Evolutionary conservation across 2,329 filamentous ascomycete genomes (phyloP).

Genomic region (Cercospora nicotianae): DNA sequence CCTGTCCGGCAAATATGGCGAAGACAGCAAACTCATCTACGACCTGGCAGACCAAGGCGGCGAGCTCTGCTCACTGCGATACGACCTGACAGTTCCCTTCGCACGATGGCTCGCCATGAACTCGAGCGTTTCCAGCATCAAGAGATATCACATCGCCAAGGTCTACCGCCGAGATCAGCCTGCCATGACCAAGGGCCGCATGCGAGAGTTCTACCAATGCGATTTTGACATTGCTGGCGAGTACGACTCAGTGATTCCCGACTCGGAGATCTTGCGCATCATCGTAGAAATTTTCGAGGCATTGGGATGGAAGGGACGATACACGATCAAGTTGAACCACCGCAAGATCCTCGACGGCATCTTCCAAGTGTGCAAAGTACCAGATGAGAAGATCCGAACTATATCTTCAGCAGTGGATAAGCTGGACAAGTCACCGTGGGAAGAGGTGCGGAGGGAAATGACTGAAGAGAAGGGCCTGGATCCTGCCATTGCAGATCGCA

Average conservation of each 20-base stretch:
- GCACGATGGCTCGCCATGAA: slow-evolving; percentile 95
- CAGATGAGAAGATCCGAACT: slow-evolving; percentile 78
- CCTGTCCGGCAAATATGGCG: slow-evolving; percentile 84
- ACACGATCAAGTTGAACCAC: slow-evolving; percentile 94
- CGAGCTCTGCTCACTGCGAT: slow-evolving; percentile 79
- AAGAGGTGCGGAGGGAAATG: slow-evolving; percentile 89
- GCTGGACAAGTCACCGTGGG: slow-evolving; percentile 86
- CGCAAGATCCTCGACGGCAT: slow-evolving; percentile 90
- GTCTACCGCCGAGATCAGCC: slow-evolving; percentile 81
- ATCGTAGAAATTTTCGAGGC: slow-evolving; percentile 81
- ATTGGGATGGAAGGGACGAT: slow-evolving; percentile 70
- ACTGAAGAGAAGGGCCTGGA: slow-evolving; percentile 84
- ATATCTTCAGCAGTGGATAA: slow-evolving; percentile 96
- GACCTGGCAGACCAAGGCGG: slow-evolving; percentile 85
- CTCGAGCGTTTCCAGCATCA: slow-evolving; percentile 75
- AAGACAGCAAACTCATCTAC: slow-evolving; percentile 90
- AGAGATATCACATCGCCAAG: slow-evolving; percentile 93
- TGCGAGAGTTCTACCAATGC: slow-evolving; percentile 97
- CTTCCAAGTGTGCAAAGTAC: slow-evolving; percentile 88
- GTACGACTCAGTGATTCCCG: slow-evolving; percentile 88
- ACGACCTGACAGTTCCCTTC: slow-evolving; percentile 86
- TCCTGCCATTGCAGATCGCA: slow-evolving; percentile 75
- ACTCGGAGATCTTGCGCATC: slow-evolving; percentile 84
- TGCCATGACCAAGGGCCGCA: slow-evolving; percentile 84
- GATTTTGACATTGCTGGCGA: slow-evolving; percentile 91